Conservation (phyloP, 2,329 filamentous ascomycete genomes). For the Aspergillus aculeatinus region DNA sequence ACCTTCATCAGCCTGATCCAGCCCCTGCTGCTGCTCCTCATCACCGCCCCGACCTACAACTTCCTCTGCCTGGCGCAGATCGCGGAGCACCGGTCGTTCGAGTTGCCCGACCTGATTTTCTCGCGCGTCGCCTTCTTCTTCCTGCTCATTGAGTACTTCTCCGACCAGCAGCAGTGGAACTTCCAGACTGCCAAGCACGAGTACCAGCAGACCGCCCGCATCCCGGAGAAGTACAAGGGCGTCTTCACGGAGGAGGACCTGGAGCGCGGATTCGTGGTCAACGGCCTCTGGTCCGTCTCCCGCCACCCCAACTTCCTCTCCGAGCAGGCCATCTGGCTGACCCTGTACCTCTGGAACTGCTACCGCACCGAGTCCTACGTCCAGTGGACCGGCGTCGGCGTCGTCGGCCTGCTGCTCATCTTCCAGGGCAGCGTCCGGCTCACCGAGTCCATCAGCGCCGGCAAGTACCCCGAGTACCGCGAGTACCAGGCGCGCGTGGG, state of each 20-base stretch:
- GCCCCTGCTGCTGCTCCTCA: constrained; percentile 73
- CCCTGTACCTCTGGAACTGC: constrained; percentile 85
- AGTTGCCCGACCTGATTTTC: constrained; percentile 61
- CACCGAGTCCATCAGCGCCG: constrained; percentile 75
- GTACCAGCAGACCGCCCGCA: constrained; percentile 71
- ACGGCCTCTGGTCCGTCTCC: constrained; percentile 81
- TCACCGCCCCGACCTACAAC: constrained; percentile 80
- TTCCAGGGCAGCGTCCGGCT: constrained; percentile 89
- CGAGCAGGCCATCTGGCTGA: constrained; percentile 87
- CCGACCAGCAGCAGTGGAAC: constrained; percentile 90
- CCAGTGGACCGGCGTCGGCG: constrained; percentile 76
- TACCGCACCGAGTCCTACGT: constrained; percentile 67
- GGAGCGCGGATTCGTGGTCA: constrained; percentile 83
- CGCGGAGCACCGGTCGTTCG: constrained; percentile 53
- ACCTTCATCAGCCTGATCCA: constrained; percentile 86
- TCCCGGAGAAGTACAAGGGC: constrained; percentile 55
- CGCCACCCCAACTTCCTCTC: constrained; percentile 94
- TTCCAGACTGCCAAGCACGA: constrained; percentile 78
- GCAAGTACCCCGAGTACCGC: constrained; percentile 86
- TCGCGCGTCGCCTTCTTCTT: constrained; percentile 56
- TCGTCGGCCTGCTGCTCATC: constrained; percentile 68
- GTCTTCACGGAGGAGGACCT: constrained; percentile 69
- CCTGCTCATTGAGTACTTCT: constrained; percentile 70
- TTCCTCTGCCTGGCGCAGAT: constrained; percentile 72
- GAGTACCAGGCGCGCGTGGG: constrained; percentile 80